A percentile compares a stretch with the other conserved stretches of the same genome.
phyloP scores from a whole-genome alignment of 2,329 filamentous ascomycete genomes.

The Hypoxylon sp. region DNA sequence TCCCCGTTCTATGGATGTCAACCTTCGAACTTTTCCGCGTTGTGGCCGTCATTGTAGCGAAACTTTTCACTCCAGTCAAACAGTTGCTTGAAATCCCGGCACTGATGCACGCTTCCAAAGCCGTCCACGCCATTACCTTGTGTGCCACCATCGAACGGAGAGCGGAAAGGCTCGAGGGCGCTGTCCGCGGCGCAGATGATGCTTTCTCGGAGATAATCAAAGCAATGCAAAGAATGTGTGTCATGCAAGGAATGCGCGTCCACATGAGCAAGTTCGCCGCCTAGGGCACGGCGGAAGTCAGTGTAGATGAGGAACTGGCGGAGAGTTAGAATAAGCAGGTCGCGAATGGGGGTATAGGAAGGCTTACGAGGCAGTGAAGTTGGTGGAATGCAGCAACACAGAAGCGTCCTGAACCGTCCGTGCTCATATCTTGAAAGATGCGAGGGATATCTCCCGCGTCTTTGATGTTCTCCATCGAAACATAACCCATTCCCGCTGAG shows the following conservation, averaged over 20 bases:
- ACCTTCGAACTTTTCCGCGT: slow-evolving; percentile 9
- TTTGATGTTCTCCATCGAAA: slow-evolving; percentile 5
- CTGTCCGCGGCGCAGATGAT: slow-evolving; percentile 10
- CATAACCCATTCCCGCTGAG: slow-evolving; percentile 9
- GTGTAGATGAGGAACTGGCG: slow-evolving; percentile 6
- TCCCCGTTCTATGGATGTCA: neutral
- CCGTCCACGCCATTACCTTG: slow-evolving; percentile 7
- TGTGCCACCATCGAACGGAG: slow-evolving; percentile 5
- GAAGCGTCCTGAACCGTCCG: slow-evolving; percentile 8
- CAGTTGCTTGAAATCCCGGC: slow-evolving; percentile 9
- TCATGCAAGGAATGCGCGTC: neutral
- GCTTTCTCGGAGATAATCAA: slow-evolving; percentile 12
- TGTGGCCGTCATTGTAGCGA: slow-evolving; percentile 1
- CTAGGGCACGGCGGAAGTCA: neutral
- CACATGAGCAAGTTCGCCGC: neutral
- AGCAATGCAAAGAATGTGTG: slow-evolving; percentile 11
- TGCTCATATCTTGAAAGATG: slow-evolving; percentile 11
- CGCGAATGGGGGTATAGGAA: neutral
- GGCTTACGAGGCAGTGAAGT: slow-evolving; percentile 10
- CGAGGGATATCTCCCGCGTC: slow-evolving; percentile 6
- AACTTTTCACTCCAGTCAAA: slow-evolving; percentile 11
- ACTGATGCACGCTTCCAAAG: slow-evolving; percentile 14
- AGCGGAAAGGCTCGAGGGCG: slow-evolving; percentile 12
- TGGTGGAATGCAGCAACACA: slow-evolving; percentile 16
- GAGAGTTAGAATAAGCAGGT: neutral